These are phyloP conservation scores for Cicer pinnatifidum DNA, from an alignment of 306 rosid species.

Conservation along the genomic window DNA sequence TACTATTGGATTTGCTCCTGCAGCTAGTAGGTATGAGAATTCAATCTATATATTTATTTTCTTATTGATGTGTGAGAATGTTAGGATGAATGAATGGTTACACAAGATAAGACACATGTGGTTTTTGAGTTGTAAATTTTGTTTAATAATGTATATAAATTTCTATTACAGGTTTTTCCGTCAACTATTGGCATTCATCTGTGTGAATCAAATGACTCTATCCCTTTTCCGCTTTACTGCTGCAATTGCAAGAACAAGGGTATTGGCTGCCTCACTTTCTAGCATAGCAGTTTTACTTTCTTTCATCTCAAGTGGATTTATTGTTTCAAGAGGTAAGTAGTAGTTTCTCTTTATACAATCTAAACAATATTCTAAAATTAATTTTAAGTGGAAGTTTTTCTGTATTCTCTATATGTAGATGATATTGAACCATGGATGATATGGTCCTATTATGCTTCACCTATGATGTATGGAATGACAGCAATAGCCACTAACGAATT, in stretches of 20 bases:
- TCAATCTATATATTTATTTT: no score
- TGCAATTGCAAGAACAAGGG: conserved; percentile 73
- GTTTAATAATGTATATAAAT: conserved; percentile 10
- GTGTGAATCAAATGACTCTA: conserved; percentile 77
- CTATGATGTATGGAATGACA: conserved; percentile 92
- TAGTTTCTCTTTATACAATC: background rate
- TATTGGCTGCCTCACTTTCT: conserved; percentile 64
- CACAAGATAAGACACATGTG: no score
- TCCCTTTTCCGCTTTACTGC: conserved; percentile 84
- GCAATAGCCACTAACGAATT: conserved; percentile 85
- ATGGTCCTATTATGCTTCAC: conserved; percentile 84
- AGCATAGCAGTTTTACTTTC: conserved; percentile 62
- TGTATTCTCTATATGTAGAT: conserved; percentile 48
- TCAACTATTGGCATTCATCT: conserved; percentile 79
- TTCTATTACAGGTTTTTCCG: conserved; percentile 63
- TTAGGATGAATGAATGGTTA: no score
- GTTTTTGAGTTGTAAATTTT: conserved; percentile 13
- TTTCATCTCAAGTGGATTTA: conserved; percentile 80
- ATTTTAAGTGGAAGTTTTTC: background rate
- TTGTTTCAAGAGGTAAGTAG: conserved; percentile 65
- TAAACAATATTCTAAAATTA: background rate
- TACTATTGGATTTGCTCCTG: conserved; percentile 74
- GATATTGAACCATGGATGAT: conserved; percentile 75
- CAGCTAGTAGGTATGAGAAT: conserved; percentile 59
- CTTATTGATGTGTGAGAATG: no score